Evolutionary conservation across 208 protist genomes (phyloP).

Genomic region (Herpetomonas muscarum): DNA sequence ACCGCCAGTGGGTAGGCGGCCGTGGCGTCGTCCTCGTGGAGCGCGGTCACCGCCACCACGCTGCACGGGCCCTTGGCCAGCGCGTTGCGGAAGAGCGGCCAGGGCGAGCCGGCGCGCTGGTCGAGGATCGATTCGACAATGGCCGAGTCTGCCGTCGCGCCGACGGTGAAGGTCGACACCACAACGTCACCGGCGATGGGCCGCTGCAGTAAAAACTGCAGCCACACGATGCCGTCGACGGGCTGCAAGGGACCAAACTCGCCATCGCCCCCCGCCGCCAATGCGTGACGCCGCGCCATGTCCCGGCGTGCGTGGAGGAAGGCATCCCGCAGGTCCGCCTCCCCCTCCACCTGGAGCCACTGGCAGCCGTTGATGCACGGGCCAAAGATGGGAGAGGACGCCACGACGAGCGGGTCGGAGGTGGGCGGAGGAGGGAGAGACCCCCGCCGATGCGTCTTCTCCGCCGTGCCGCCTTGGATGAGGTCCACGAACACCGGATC

Average conservation of each 20-base stretch:
- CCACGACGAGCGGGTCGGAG: conserved; percentile 21
- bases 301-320: not conserved
- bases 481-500: conserved; percentile 9
- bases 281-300: not conserved
- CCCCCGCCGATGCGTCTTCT: not conserved
- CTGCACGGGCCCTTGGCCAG: conserved; percentile 38
- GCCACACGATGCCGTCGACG: not conserved
- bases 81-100: conserved; percentile 37
- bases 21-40: conserved; percentile 37
- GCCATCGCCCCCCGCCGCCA: conserved; percentile 10
- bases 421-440: not conserved
- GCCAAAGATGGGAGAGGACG: conserved; percentile 39
- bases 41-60: conserved; percentile 16
- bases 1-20: conserved; percentile 33
- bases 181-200: conserved; percentile 25
- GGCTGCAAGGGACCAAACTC: not conserved
- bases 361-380: conserved; percentile 36
- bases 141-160: conserved; percentile 11
- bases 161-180: conserved; percentile 38
- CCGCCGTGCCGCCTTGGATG: conserved; percentile 6
- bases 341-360: conserved; percentile 24
- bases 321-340: conserved; percentile 17
- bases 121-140: conserved; percentile 30
- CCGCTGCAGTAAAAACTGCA: not conserved
- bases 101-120: conserved; percentile 31